Base-by-base conservation (phyloP, 352 stramenopile species). In the Phytophthora vignae region DNA sequence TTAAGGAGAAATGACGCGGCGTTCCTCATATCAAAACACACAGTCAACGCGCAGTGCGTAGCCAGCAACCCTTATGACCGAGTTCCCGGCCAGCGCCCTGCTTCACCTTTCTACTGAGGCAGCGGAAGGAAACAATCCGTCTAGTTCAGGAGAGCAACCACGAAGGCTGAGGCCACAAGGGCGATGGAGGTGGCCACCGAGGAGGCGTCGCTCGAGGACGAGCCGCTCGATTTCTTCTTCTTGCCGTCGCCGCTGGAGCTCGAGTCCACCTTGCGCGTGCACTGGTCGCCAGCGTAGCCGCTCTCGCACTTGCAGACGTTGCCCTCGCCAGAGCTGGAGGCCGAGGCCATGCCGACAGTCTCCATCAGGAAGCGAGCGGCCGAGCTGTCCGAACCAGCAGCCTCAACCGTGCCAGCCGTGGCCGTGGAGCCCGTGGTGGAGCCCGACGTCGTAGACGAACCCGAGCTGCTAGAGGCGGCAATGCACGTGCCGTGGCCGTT, bases 281-380 rank as follows among this genome's bases (percentile, higher is more conserved):
- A 93, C 64, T 90, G 83, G 60, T 78, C 72, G 4, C 84, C 86
- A n/a, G 75, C 72, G 63, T 81, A 93, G 50, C 85, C 85, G 15
- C 66, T 56, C 21, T 93, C 73, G 57, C 85, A 93, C 69, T 81
- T 49, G 73, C 85, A 93, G 57, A 79, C 63, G 67, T 84, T 82
- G 52, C 54, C 52, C 11, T 67, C 53, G 10, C 55, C 55, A 5
- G 70, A 75, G 55, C 56, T 44, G 11, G 38, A 44, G 38, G 38
- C 38, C 54, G 78, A 86, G 25, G 64, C 54, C 64, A 69, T 73
- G 52, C 74, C 78, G 11, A 78, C 73, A 49, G 55, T 61, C 46
- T 76, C 62, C 65, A 66, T 69, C 42, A 81, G 25, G 62, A 81
- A 81, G 12, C 74, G 74, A 49, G 60, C 60, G 22, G 60, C 22